Evolutionary conservation across 2,329 filamentous ascomycete species (phyloP).

Genomic region (Ascochyta lentis): DNA sequence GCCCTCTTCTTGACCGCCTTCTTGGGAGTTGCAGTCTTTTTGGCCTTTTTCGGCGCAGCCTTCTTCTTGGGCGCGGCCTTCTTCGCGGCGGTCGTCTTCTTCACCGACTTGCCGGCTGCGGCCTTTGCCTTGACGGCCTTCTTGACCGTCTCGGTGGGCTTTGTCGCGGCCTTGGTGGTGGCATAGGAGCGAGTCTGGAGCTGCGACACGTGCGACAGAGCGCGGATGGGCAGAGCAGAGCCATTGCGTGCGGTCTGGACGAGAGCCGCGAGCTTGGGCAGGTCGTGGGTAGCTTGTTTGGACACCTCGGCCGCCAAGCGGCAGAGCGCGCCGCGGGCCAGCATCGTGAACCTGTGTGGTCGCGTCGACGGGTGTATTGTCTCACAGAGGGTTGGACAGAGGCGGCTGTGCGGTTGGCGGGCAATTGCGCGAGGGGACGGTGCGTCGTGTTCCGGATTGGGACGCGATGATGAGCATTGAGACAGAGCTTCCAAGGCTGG

Average conservation of each 20-base stretch:
- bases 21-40: constrained; percentile 34
- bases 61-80: constrained; percentile 28
- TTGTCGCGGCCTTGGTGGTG: constrained; percentile 37
- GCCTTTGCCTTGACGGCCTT: constrained; percentile 34
- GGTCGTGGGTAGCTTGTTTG: constrained; percentile 45
- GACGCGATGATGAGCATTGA: constrained; percentile 25
- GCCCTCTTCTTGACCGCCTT: constrained; percentile 30
- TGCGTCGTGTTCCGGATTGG: constrained; percentile 19
- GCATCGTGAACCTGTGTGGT: constrained; percentile 34
- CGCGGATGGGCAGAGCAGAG: constrained; percentile 13
- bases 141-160: constrained; percentile 40
- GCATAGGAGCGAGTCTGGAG: constrained; percentile 40
- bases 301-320: constrained; percentile 45
- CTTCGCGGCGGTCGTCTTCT: constrained; percentile 27
- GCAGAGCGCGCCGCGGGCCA: constrained; percentile 45
- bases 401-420: constrained; percentile 25
- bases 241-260: constrained; percentile 28
- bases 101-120: constrained; percentile 28
- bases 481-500: constrained; percentile 16
- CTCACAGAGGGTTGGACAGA: constrained; percentile 16
- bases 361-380: constrained; percentile 2
- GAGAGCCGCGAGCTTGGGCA: constrained; percentile 43
- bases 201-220: constrained; percentile 8
- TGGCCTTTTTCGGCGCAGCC: constrained; percentile 36
- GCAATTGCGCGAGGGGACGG: constrained; percentile 26